Base-by-base conservation (phyloP, 1,284 basidiomycete species). In the Melampsora americana region DNA sequence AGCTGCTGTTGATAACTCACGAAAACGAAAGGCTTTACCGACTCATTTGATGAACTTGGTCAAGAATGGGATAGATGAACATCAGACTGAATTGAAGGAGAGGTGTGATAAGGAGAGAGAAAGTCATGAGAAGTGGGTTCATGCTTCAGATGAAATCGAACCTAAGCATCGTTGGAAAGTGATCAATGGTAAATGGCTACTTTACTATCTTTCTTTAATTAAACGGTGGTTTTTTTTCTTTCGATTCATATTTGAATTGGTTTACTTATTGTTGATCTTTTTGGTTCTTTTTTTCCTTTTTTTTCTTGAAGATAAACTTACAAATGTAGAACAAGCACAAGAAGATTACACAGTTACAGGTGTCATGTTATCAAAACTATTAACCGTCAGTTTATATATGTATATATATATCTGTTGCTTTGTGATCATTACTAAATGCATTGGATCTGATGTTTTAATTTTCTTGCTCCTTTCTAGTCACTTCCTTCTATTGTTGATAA, bases 1-100 rank as follows among this genome's bases (percentile, higher is more conserved):
- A 14, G 60, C 69, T 11, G 69, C 61, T 11, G 70, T 72, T n/a
- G 70, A 42, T n/a, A 72, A 72, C 39, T 65, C 70, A n/a, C 61
- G 70, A 3, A 72, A 72, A 23, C 70, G 70, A 32, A 72, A 72
- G 56, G 70, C 50, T 50, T 50, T 72, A 12, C 30, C 70, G 9
- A 62, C 9, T 2, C 62, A 72, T 28, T 65, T 72, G 30, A 16
- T 66, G 20, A 44, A 62, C 28, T 44, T 61, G 44, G 46, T 72
- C 62, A 62, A 72, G 35, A 42, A 14, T 42, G 32, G 20, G 12
- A 61, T 62, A 4, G 61, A 46, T 35, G 6, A 72, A 59, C 42
- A 66, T 9, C 16, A 46, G 5, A 23, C 26, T 3, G 28, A 59
- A 53, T 23, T 53, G 30, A n/a, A 65, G 16, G 61, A 39, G n/a